Percentiles rank a stretch among this genome's conserved stretches.
These are phyloP conservation scores for Lentinula raphanica DNA, from an alignment of 768 basidiomycete species.

Conservation along the genomic window DNA sequence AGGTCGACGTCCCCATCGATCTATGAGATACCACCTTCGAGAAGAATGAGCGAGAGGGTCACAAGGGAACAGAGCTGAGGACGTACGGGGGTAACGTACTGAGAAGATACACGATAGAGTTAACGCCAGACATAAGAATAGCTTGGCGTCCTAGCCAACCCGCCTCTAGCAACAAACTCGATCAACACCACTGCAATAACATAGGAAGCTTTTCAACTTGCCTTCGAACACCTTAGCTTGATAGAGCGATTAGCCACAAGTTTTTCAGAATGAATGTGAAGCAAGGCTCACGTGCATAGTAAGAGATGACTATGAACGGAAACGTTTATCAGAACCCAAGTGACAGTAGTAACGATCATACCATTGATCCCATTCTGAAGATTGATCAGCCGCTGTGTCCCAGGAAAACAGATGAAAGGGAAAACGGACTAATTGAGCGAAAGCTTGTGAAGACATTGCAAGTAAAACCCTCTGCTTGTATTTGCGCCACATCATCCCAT, in stretches of 20 bases:
- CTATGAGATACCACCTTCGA: slow-evolving; percentile 86
- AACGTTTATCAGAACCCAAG: slow-evolving; percentile 1
- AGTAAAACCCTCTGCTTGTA: slow-evolving; percentile 86
- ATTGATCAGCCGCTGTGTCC: background rate
- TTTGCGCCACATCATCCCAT: slow-evolving; percentile 77
- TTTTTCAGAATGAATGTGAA: slow-evolving; percentile 9
- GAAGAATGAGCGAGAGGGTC: slow-evolving; percentile 8
- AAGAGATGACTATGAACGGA: slow-evolving; percentile 68
- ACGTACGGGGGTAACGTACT: slow-evolving; percentile 81
- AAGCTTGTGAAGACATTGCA: slow-evolving; percentile 93
- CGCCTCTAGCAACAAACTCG: slow-evolving; percentile 52
- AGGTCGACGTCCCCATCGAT: slow-evolving; percentile 82
- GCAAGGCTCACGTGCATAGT: slow-evolving; percentile 92
- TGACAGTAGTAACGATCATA: slow-evolving; percentile 23
- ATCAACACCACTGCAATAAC: background rate
- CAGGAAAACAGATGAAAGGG: background rate
- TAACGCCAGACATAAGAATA: slow-evolving; percentile 93
- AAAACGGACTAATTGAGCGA: slow-evolving; percentile 80
- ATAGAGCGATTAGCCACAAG: background rate
- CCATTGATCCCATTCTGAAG: slow-evolving; percentile 90
- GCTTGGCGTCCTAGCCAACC: slow-evolving; percentile 95
- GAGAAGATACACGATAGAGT: slow-evolving; percentile 73
- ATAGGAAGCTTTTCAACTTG: slow-evolving; percentile 17
- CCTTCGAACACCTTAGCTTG: slow-evolving; percentile 89
- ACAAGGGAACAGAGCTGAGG: background rate